Base-by-base conservation (phyloP, 345 rosid genomes). In the Heritiera littoralis region DNA sequence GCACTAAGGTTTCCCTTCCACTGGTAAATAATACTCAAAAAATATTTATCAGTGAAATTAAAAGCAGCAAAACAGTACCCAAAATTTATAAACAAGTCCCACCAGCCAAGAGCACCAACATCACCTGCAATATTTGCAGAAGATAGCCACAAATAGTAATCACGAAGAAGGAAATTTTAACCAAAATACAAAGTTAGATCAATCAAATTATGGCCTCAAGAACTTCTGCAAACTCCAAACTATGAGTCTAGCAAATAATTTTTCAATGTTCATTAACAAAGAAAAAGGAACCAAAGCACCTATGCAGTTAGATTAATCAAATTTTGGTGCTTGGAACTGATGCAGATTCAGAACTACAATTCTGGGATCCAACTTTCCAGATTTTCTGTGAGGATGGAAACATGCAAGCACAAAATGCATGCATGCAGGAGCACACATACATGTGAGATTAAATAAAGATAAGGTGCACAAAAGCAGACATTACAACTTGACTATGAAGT, bases 91-190 rank as follows among this genome's bases (percentile, higher is more conserved):
- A 94, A 94, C 85, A 94, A 85, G 81, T 91, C 95, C 98, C 98
- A 95, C 98, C 98, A 93, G 84, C 97, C 89, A 86, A 96, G 94
- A 84, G 98, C 90, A 81, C 95, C 92, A 5, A 93, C 91, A 82
- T 88, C 93, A 67, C 99, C 99, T 95, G 91, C 54, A 60, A 82
- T 69, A 80, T 77, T 77, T 63, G 56, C 14, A 79, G 30, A 77
- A 20, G 54, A 67, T 76, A 73, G 82, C 52, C 35, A 81, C 58
- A 72, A 80, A 79, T 14, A 60, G 32, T 58, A 9, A 48, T 76
- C 40, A 69, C 38, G 13, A 65, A 66, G 64, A 72, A 12, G 11
- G 58, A 20, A 81, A 55, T 68, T 7, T 76, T 55, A 12, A 76
- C 38, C 35, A 43, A 35, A 71, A 73, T 6, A n/a, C 10, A 35